Evolutionary conservation across 73 alveolate genomes (phyloP), one percentile per base, ranked within the genome.

Genomic region (Paramecium sexaurelia): DNA sequence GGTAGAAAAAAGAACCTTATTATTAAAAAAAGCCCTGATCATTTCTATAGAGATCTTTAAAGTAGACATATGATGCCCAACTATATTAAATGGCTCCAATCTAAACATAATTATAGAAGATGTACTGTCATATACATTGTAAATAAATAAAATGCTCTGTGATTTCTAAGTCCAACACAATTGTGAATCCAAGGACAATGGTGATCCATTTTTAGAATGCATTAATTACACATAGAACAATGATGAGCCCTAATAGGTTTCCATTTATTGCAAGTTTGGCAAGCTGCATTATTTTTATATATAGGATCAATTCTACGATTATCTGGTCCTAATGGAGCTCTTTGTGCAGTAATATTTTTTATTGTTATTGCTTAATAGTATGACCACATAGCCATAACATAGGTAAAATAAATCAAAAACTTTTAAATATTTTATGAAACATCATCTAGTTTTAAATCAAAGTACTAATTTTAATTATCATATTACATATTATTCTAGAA

Each of bases 121-220:
- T 5, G 29, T 86, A 86, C 93, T n/a, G 92, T 85, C 93, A 93
- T 90, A 68, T 95, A 95, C 57, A 95, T 4, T 40, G 94, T 85
- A 66, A 96, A 96, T 19, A 96, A 87, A 87, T 95, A 87, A 92
- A 96, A 96, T 17, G 92, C 73, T 32, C 96, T 94, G 43, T 95
- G 96, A 85, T 93, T 96, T 84, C 96, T 92, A 29, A 87, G 85
- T 15, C 98, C 98, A 13, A 93, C 96, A 69, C 98, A 96, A 43
- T 96, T 96, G 10, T 92, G 84, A 20, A 96, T 75, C 98, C 98
- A 96, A 32, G 98, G 98, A 84, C 98, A 96, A 39, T 96, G 98
- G 68, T 96, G 98, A 90, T 96, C 98, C 97, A 95, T 93, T 73
- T 92, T 95, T 11, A 75, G 55, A 2, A 91, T 92, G 75, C 98